Base-by-base conservation (phyloP, 2,329 filamentous ascomycete genomes). In the Dothideomycetes sp. region DNA sequence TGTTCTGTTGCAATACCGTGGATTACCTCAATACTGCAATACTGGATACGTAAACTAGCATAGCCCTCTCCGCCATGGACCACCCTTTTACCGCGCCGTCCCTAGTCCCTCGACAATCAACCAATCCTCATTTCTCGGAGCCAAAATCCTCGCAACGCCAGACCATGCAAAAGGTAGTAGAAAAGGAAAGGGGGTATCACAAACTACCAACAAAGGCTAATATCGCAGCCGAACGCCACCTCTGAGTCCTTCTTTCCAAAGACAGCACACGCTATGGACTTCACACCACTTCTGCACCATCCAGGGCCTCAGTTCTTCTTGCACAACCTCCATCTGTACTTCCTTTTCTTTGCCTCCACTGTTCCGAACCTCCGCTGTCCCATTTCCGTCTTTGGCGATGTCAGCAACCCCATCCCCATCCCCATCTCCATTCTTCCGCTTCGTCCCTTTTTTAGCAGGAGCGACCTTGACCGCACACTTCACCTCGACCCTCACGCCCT, bases 251-350 rank as follows among this genome's bases (percentile, higher is more conserved):
- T 75, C 72, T 50, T 70, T 79, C 78, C 77, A 84, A 22, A 87
- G 66, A 59, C 87, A 94, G 52, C 87, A 93, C 8, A 96, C 69
- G 34, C 88, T 87, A 58, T 81, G 82, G 31, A 76, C 77, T 61
- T 94, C 84, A 54, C 89, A 95, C 89, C 89, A 96, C 51, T 73
- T 76, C 68, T 91, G 87, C 14, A 93, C 81, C 54, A 84, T 77
- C 19, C 58, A 65, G 0, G 74, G 64, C 44, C 57, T 52, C 17
- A 63, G 31, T 36, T 54, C 50, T 32, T 53, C 51, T 38, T 51
- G 41, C 12, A 50, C 40, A 11, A 38, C 35, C 22, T 56, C 52
- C 37, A 44, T 48, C 8, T 18, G 9, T n/a, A n/a, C n/a, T n/a
- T n/a, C n/a, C n/a, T n/a, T n/a, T n/a, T n/a, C n/a, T n/a, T n/a